Base-by-base conservation (phyloP, 148 eudicot species). In the Vaccinium macrocarpon region DNA sequence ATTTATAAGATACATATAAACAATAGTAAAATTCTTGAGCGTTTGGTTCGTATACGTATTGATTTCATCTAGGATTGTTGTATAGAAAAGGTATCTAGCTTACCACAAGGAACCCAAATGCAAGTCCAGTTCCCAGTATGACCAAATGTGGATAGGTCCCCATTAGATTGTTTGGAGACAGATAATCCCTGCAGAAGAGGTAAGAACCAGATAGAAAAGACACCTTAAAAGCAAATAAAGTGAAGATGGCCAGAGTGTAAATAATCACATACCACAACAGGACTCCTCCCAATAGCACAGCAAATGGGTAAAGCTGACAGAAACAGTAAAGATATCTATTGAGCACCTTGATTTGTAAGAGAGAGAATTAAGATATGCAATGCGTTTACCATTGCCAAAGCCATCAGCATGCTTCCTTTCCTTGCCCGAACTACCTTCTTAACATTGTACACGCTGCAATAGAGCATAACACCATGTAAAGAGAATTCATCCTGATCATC, bases 21-120 rank as follows among this genome's bases (percentile, higher is more conserved):
- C 12, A 35, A 1, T 15, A 32, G 10, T 72, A 32, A 35, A 35
- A 35, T 72, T 8, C n/a, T 13, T 68, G n/a, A 72, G 4, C 18
- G 50, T 72, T 72, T 72, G 76, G 50, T 72, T 72, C 3, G 50
- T 35, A n/a, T 16, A 79, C 2, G 42, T 29, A 56, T 55, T 61
- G 61, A 56, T 25, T 29, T 56, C 23, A 79, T 18, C 61, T 21
- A 68, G 74, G 74, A 68, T 68, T n/a, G 27, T 52, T 6, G 11
- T 8, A 78, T 6, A 35, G n/a, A 32, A 68, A 16, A 53, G 8
- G n/a, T 21, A 42, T 23, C 52, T 9, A 70, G 68, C 91, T 88
- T 91, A 97, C 99, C 95, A 97, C 99, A 72, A 95, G 95, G 84
- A 93, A 97, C 59, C 98, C 99, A 89, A 97, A 97, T 56, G 97